A percentile compares a stretch with the other conserved stretches of the same genome.
These are phyloP conservation scores for Thermochaetoides dissita DNA, from an alignment of 2,329 filamentous ascomycete species.

Conservation along the genomic window DNA sequence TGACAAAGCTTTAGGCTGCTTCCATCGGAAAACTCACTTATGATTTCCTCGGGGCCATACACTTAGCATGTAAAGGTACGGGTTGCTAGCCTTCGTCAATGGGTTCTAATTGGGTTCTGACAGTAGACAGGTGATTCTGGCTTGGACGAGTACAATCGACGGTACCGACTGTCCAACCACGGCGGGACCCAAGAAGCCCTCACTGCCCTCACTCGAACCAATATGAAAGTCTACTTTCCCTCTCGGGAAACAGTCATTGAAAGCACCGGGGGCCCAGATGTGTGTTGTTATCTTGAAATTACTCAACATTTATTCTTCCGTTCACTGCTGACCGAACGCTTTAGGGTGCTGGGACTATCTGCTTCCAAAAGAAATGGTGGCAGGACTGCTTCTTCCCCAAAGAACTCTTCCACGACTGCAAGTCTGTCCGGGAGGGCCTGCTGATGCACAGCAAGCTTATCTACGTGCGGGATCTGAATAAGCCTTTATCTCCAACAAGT, in stretches of 20 bases:
- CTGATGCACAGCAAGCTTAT: conserved; percentile 81
- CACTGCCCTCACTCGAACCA: no score
- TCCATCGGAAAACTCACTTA: conserved; percentile 67
- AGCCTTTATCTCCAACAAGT: no score
- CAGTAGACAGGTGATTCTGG: conserved; percentile 26
- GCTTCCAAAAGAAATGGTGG: conserved; percentile 62
- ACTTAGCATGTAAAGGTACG: conserved; percentile 40
- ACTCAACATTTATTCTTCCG: neutral
- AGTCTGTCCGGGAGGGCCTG: conserved; percentile 54
- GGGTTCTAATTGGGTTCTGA: no score
- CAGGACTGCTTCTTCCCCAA: conserved; percentile 54
- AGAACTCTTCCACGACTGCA: conserved; percentile 58
- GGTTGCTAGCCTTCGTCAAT: conserved; percentile 1
- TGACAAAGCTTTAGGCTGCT: conserved; percentile 41
- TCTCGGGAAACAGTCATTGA: conserved; percentile 51
- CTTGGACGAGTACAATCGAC: conserved; percentile 28
- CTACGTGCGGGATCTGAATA: conserved; percentile 26
- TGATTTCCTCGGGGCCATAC: conserved; percentile 46
- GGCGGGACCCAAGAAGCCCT: no score
- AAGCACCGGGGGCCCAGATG: conserved; percentile 49
- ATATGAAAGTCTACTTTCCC: conserved; percentile 55
- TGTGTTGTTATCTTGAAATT: conserved; percentile 22
- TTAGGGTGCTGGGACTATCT: conserved; percentile 68
- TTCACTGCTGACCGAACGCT: conserved; percentile 2
- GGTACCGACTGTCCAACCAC: no score